Base-by-base conservation (phyloP, 805 yeast genomes). In the Henningerozyma blattae region DNA sequence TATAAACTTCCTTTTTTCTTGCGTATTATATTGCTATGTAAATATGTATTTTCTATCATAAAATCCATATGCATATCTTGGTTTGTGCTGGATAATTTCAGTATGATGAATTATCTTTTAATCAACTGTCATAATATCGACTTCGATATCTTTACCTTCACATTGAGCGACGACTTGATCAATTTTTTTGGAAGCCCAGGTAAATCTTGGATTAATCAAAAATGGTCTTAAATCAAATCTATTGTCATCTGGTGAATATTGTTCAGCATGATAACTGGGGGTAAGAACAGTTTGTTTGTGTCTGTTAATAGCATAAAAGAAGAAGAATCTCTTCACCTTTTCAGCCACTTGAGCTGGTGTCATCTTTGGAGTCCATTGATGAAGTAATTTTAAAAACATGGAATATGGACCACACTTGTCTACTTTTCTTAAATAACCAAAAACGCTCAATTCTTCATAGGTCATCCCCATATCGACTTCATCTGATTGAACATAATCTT, bases 391-490 rank as follows among this genome's bases (percentile, higher is more conserved):
- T 49, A 87, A 64, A 55, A 91, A 91, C 94, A 85, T 84, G 5
- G 94, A 83, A 51, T 82, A 83, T 4, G 98, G 98, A 1, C 99
- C 99, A 60, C 95, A 83, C 60, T 87, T 87, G 32, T 83, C 84
- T 31, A 91, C 79, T 58, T 91, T 91, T 44, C 99, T 72, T 40
- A 91, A 67, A 38, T 81, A 70, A 12, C 99, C 99, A 63, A 91
- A 87, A 5, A 81, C 66, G 22, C 95, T 79, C 39, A 91, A 68
- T 53, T 91, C 98, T 43, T 87, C 94, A 50, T 91, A 91, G 0
- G 95, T 82, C 79, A 93, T 81, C 2, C 99, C 99, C 99, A 91
- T 91, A 52, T 91, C 99, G 12, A 73, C 76, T 58, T 91, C 99
- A 56, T 91, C 99, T 22, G 94, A 81, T 58, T 91, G 99, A 13